These are phyloP conservation scores for Ustilago sp. DNA, from an alignment of 1,284 basidiomycete genomes.

Conservation along the genomic window DNA sequence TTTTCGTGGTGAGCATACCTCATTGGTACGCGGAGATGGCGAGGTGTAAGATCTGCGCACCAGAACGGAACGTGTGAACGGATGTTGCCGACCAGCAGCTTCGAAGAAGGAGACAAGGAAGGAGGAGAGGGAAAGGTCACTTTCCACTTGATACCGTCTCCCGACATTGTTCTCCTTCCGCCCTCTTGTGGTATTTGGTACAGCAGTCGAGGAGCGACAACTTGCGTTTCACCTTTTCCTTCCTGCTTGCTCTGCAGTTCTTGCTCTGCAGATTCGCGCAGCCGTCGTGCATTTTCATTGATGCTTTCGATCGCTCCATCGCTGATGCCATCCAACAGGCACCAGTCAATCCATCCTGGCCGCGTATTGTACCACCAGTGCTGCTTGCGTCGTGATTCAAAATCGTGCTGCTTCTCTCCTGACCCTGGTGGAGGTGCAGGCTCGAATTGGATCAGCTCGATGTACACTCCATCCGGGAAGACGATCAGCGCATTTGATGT, in stretches of 20 bases:
- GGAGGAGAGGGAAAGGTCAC: conserved; percentile 52
- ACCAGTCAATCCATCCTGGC: conserved; percentile 60
- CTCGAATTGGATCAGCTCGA: conserved; percentile 59
- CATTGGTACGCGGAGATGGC: conserved; percentile 34
- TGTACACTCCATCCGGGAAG: conserved; percentile 55
- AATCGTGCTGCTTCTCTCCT: conserved; percentile 33
- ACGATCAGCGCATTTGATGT: conserved; percentile 58
- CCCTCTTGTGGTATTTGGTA: conserved; percentile 37
- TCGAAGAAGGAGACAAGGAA: background rate
- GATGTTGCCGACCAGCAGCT: conserved; percentile 14
- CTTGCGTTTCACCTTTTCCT: background rate
- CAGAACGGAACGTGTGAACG: conserved; percentile 51
- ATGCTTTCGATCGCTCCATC: conserved; percentile 41
- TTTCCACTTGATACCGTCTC: conserved; percentile 50
- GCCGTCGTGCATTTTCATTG: conserved; percentile 35
- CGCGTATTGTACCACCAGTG: conserved; percentile 56
- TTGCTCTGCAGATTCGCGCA: conserved; percentile 23
- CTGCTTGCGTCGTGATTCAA: conserved; percentile 28
- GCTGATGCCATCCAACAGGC: conserved; percentile 38
- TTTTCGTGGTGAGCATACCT: conserved; percentile 44
- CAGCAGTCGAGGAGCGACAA: conserved; percentile 21
- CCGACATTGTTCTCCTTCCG: conserved; percentile 40
- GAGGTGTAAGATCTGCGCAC: conserved; percentile 54
- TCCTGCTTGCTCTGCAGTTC: conserved; percentile 13
- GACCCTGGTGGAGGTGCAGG: conserved; percentile 8